phyloP scores from a whole-genome alignment of 2,329 filamentous ascomycete species.

The Zymoseptoria ardabiliae region DNA sequence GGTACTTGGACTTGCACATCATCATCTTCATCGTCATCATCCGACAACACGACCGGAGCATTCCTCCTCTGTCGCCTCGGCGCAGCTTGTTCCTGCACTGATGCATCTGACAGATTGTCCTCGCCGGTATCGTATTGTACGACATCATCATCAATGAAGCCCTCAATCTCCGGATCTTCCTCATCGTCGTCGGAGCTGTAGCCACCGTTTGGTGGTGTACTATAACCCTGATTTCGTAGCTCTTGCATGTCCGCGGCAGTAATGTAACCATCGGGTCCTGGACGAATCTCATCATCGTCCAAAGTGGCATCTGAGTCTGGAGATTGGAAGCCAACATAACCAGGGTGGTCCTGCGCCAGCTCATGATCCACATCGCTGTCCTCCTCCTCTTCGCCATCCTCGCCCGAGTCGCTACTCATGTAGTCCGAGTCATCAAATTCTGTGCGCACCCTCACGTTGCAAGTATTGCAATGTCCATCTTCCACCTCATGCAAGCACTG shows the following conservation, averaged over 20 bases:
- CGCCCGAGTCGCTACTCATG: conserved; percentile 11
- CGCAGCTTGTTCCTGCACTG: conserved; percentile 3
- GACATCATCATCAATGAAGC: conserved; percentile 13
- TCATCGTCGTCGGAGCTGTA: conserved; percentile 16
- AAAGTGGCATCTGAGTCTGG: background rate
- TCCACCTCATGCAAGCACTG: conserved; percentile 57
- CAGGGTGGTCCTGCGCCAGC: background rate
- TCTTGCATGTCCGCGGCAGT: background rate
- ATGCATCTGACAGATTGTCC: conserved; percentile 9
- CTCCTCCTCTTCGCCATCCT: conserved; percentile 12
- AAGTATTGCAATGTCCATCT: conserved; percentile 50
- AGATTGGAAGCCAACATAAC: background rate
- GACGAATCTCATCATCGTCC: background rate
- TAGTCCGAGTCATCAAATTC: conserved; percentile 34
- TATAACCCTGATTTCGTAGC: background rate
- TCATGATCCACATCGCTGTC: conserved; percentile 13
- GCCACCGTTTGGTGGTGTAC: background rate
- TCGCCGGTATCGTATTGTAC: conserved; percentile 10
- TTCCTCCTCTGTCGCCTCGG: conserved; percentile 2
- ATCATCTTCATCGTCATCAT: conserved; percentile 10
- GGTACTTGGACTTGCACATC: conserved; percentile 14
- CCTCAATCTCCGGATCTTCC: conserved; percentile 13
- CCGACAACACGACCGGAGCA: conserved; percentile 7
- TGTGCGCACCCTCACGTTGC: conserved; percentile 45
- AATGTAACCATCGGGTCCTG: background rate